These are phyloP conservation scores for Plectosphaerella cucumerina DNA, from an alignment of 2,329 filamentous ascomycete species.

Conservation along the genomic window DNA sequence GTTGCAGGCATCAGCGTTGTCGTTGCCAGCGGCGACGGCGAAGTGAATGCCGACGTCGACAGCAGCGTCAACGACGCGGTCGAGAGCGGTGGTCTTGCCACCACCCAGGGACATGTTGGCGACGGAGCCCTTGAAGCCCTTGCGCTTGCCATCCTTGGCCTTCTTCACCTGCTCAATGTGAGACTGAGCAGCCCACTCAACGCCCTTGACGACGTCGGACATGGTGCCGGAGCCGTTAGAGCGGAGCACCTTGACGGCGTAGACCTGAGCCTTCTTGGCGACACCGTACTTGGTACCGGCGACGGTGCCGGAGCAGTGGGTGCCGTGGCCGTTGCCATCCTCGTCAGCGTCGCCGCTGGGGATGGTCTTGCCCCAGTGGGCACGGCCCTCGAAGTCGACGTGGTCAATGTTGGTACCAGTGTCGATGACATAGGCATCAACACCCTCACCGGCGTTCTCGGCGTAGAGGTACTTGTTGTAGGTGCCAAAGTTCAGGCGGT, in stretches of 20 bases:
- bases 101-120: slow-evolving; percentile 99
- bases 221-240: slow-evolving; percentile 98
- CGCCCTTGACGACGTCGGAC: slow-evolving; percentile 98
- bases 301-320: slow-evolving; percentile 97
- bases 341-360: slow-evolving; percentile 77
- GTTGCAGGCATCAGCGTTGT: slow-evolving; percentile 98
- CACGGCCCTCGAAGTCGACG: slow-evolving; percentile 95
- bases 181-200: slow-evolving; percentile 83
- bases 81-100: slow-evolving; percentile 90
- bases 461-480: slow-evolving; percentile 99
- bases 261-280: slow-evolving; percentile 95
- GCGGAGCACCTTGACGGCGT: slow-evolving; percentile 96
- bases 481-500: slow-evolving; percentile 79
- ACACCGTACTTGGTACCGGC: slow-evolving; percentile 99
- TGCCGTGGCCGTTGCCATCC: slow-evolving; percentile 97
- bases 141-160: slow-evolving; percentile 82
- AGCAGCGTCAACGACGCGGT: slow-evolving; percentile 89
- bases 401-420: slow-evolving; percentile 92
- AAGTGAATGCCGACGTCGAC: slow-evolving; percentile 93
- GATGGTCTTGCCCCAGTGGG: slow-evolving; percentile 95
- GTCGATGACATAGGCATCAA: slow-evolving; percentile 98
- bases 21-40: slow-evolving; percentile 95
- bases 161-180: slow-evolving; percentile 72
- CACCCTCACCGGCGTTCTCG: slow-evolving; percentile 86
- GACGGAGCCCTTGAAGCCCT: slow-evolving; percentile 98